Conservation (phyloP, 495 filamentous ascomycete genomes). For the Penicillium goetzii region DNA sequence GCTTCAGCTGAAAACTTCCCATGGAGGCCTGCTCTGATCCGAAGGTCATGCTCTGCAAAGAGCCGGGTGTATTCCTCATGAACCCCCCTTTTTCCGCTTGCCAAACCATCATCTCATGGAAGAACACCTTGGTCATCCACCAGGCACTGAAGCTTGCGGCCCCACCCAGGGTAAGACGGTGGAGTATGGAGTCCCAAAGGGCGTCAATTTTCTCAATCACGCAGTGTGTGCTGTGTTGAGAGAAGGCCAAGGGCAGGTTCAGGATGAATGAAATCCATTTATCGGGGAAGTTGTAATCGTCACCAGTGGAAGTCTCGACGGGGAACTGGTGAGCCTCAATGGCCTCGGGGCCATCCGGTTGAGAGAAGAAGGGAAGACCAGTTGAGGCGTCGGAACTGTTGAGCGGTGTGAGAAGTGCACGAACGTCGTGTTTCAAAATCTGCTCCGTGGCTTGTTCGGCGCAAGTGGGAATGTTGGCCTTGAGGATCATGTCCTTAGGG, state of each 20-base stretch:
- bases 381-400: slow-evolving; percentile 37
- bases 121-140: slow-evolving; percentile 98
- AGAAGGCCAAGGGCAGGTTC: slow-evolving; percentile 74
- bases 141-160: slow-evolving; percentile 89
- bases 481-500: slow-evolving; percentile 55
- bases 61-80: slow-evolving; percentile 62
- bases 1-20: slow-evolving; percentile 32
- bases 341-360: slow-evolving; percentile 49
- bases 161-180: slow-evolving; percentile 68
- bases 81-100: slow-evolving; percentile 92
- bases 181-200: slow-evolving; percentile 51
- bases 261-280: slow-evolving; percentile 83
- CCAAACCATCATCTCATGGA: slow-evolving; percentile 94
- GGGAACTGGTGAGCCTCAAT: slow-evolving; percentile 38
- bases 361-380: slow-evolving; percentile 43
- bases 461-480: slow-evolving; percentile 48
- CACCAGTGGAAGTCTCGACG: slow-evolving; percentile 41
- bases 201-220: slow-evolving; percentile 50
- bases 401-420: slow-evolving; percentile 62
- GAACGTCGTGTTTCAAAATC: slow-evolving; percentile 75
- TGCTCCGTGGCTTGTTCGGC: slow-evolving; percentile 56
- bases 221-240: slow-evolving; percentile 65
- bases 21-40: slow-evolving; percentile 33
- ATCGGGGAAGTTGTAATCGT: slow-evolving; percentile 71
- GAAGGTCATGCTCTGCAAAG: slow-evolving; percentile 47